Percentiles rank a stretch among this genome's conserved stretches.
phyloP scores from a whole-genome alignment of 306 rosid genomes.

The Quercus cerris region DNA sequence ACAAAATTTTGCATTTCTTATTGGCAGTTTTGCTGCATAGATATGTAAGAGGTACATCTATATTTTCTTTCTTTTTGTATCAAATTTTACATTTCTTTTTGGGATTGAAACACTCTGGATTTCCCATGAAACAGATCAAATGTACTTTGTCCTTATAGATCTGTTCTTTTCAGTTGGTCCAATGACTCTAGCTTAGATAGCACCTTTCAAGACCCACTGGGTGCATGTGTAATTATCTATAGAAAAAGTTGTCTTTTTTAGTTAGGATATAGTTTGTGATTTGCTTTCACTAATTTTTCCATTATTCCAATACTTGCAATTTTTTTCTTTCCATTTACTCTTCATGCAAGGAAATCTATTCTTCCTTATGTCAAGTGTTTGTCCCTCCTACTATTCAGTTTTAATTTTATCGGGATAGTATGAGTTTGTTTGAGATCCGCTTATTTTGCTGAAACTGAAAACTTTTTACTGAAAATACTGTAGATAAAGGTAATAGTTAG shows the following conservation, averaged over 20 bases:
- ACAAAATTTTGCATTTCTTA: neutral
- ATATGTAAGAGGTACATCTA: conserved; percentile 14
- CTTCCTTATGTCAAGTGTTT: neutral
- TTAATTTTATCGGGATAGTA: neutral
- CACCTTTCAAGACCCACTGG: too few relatives aligned
- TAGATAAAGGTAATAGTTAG: too few relatives aligned
- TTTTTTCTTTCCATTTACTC: neutral
- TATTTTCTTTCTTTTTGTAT: neutral
- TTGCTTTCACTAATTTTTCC: neutral
- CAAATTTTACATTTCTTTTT: neutral
- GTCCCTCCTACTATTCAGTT: neutral
- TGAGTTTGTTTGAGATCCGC: too few relatives aligned
- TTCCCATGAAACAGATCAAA: neutral
- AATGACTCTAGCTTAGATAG: too few relatives aligned
- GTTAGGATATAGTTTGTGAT: neutral
- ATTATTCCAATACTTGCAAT: neutral
- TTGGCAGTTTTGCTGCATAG: neutral
- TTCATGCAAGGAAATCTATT: neutral
- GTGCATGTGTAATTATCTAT: too few relatives aligned
- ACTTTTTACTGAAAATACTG: too few relatives aligned
- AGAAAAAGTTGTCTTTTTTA: neutral
- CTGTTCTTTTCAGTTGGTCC: neutral
- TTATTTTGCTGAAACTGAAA: too few relatives aligned
- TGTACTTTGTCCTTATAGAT: neutral
- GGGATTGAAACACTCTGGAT: neutral